Conservation (phyloP, 331 rosid species). For the Rosa hybrid region DNA sequence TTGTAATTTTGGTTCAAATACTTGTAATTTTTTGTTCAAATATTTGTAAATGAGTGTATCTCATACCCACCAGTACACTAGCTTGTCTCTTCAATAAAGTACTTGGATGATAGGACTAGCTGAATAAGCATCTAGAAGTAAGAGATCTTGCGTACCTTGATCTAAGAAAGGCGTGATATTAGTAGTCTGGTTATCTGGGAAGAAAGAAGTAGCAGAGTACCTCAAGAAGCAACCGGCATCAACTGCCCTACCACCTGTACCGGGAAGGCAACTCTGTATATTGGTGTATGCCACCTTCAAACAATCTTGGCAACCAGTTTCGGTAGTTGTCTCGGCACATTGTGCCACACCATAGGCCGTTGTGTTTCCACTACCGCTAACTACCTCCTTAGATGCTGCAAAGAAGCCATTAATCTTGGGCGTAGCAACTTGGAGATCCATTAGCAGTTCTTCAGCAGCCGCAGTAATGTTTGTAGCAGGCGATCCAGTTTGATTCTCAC, state of each 20-base stretch:
- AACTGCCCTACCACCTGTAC: conserved; percentile 44
- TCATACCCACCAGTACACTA: too few species aligned
- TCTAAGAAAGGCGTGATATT: conserved; percentile 46
- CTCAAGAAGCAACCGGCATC: conserved; percentile 75
- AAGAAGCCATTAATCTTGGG: conserved; percentile 50
- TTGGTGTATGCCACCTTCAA: conserved; percentile 49
- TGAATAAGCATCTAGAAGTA: not conserved
- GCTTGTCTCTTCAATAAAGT: not conserved
- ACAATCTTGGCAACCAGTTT: conserved; percentile 52
- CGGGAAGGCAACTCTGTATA: conserved; percentile 47
- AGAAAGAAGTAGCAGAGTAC: conserved; percentile 60
- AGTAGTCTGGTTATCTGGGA: conserved; percentile 51
- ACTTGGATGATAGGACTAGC: not conserved
- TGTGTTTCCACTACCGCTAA: conserved; percentile 16
- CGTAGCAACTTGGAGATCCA: conserved; percentile 51
- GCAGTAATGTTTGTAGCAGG: conserved; percentile 28
- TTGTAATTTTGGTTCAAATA: too few species aligned
- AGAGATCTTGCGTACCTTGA: conserved; percentile 32
- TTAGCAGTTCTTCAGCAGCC: conserved; percentile 31
- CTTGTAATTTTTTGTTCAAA: too few species aligned
- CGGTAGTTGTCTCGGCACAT: conserved; percentile 49
- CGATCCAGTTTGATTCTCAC: conserved; percentile 41
- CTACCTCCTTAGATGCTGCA: conserved; percentile 44
- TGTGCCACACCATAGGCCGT: conserved; percentile 66
- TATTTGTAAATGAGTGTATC: too few species aligned